Evolutionary conservation across 257 asterid genomes (phyloP).

Genomic region (Solanum appendiculatum): DNA sequence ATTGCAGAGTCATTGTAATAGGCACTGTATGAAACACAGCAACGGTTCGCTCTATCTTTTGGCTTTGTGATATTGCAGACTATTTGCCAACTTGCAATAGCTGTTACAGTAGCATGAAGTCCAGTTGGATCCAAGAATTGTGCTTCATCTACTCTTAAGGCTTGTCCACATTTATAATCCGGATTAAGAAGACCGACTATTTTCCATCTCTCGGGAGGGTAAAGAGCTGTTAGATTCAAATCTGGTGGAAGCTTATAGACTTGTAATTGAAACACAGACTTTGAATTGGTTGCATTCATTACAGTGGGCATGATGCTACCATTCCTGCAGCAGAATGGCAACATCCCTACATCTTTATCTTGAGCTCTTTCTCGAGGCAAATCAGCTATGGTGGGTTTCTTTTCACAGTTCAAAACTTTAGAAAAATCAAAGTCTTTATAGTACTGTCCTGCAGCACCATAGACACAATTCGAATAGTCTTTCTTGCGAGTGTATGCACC

Average conservation of each 20-base stretch:
- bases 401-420: slow-evolving; percentile 55
- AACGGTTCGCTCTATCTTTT: slow-evolving; percentile 34
- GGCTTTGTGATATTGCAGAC: slow-evolving; percentile 70
- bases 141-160: slow-evolving; percentile 52
- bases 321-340: slow-evolving; percentile 72
- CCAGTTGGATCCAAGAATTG: slow-evolving; percentile 69
- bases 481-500: slow-evolving; percentile 71
- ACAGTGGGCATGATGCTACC: slow-evolving; percentile 59
- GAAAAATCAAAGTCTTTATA: slow-evolving; percentile 64
- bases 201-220: slow-evolving; percentile 82
- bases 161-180: slow-evolving; percentile 64
- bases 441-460: slow-evolving; percentile 74
- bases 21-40: slow-evolving; percentile 86
- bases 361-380: slow-evolving; percentile 39
- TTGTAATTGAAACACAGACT: slow-evolving; percentile 62
- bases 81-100: slow-evolving; percentile 78
- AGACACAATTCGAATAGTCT: slow-evolving; percentile 68
- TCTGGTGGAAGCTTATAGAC: slow-evolving; percentile 91
- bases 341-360: slow-evolving; percentile 68
- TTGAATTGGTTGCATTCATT: slow-evolving; percentile 63
- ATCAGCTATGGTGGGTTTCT: slow-evolving; percentile 58
- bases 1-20: slow-evolving; percentile 55
- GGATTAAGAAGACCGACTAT: slow-evolving; percentile 61
- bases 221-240: slow-evolving; percentile 53
- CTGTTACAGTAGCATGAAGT: slow-evolving; percentile 29